These are phyloP conservation scores for Cladosporium cucumerinum DNA, from an alignment of 2,329 filamentous ascomycete species.

Conservation along the genomic window DNA sequence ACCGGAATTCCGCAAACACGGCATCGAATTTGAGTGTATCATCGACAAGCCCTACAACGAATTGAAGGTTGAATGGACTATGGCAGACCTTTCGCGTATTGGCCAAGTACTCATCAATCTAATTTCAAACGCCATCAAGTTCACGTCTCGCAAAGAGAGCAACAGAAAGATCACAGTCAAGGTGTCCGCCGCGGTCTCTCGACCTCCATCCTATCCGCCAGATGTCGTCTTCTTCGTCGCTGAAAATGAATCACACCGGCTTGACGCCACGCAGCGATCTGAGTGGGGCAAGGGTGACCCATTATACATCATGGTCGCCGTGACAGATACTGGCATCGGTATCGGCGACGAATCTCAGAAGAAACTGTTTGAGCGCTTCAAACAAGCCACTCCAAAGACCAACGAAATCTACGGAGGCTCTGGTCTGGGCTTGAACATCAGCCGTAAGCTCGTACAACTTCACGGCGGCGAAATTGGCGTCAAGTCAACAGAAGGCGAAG, in stretches of 20 bases:
- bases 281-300: conserved; percentile 42
- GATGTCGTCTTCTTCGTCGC: conserved; percentile 44
- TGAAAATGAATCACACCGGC: conserved; percentile 36
- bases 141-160: conserved; percentile 27
- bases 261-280: conserved; percentile 40
- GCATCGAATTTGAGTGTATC: conserved; percentile 23
- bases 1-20: conserved; percentile 28
- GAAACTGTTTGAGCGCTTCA: conserved; percentile 44
- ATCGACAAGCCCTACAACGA: conserved; percentile 16
- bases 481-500: conserved; percentile 34
- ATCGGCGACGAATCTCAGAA: conserved; percentile 40
- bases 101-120: conserved; percentile 30
- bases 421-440: conserved; percentile 46
- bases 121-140: conserved; percentile 30
- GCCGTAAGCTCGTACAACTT: conserved; percentile 43
- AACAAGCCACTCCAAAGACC: conserved; percentile 36
- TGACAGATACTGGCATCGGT: conserved; percentile 43
- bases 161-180: conserved; percentile 26
- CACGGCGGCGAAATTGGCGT: conserved; percentile 48
- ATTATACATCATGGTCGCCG: conserved; percentile 45
- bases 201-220: conserved; percentile 42
- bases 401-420: conserved; percentile 42
- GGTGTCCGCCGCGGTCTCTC: conserved; percentile 20
- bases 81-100: conserved; percentile 27
- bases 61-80: conserved; percentile 23